Percentiles rank a stretch among this genome's conserved stretches.
These are phyloP conservation scores for Luffa acutangula DNA, from an alignment of 306 rosid genomes.

Conservation along the genomic window DNA sequence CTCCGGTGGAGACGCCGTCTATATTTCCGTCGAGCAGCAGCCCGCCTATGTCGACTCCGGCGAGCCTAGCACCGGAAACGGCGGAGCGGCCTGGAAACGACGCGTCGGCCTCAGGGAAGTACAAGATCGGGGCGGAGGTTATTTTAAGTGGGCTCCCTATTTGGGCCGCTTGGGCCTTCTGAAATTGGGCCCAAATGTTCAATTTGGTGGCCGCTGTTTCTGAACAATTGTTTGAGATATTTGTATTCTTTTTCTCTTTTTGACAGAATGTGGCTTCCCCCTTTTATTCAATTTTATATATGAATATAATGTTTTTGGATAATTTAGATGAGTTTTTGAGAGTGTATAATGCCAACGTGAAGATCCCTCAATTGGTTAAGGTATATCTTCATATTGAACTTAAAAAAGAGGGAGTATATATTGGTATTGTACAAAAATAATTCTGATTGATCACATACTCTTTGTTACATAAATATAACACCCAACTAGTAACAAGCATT, in stretches of 20 bases:
- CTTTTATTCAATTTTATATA: not conserved
- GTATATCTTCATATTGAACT: no score
- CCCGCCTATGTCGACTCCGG: slow-evolving; percentile 40
- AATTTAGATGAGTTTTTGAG: not conserved
- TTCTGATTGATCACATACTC: no score
- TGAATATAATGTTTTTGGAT: not conserved
- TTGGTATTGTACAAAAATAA: no score
- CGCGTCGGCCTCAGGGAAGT: slow-evolving; percentile 35
- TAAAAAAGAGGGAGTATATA: no score
- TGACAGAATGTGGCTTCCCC: not conserved
- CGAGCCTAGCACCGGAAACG: slow-evolving; percentile 40
- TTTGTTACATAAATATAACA: no score
- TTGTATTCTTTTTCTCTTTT: not conserved
- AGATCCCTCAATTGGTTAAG: no score
- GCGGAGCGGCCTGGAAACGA: slow-evolving; percentile 37
- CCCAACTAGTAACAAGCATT: no score
- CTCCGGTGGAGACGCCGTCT: slow-evolving; percentile 37
- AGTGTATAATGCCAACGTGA: no score
- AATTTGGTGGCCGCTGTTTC: not conserved
- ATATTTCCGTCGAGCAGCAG: slow-evolving; percentile 39
- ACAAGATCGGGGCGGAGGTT: slow-evolving; percentile 14
- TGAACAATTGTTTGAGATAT: not conserved
- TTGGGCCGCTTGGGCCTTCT: slow-evolving; percentile 37
- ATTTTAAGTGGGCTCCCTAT: slow-evolving; percentile 30
- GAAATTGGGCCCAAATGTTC: not conserved